Conservation (phyloP, 768 basidiomycete genomes). For the Phlebiopsis flavidoalba region DNA sequence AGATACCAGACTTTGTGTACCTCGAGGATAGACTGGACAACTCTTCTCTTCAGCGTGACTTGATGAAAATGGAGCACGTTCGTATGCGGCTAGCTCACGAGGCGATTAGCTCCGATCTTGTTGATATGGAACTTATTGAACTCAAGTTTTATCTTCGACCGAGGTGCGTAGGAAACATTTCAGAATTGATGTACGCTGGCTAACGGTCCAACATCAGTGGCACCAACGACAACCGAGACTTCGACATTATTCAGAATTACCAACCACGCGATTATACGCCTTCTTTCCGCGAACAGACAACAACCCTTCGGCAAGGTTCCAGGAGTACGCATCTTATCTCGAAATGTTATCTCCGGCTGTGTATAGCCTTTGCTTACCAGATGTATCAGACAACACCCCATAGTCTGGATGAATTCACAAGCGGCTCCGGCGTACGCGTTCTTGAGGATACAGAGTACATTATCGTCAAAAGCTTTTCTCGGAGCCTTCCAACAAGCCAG, state of each 20-base stretch:
- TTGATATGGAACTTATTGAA: constrained; percentile 82
- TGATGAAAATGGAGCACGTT: constrained; percentile 78
- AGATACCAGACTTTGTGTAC: constrained; percentile 81
- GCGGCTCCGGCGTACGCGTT: constrained; percentile 66
- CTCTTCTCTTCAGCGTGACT: constrained; percentile 82
- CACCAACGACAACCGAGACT: constrained; percentile 89
- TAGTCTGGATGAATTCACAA: constrained; percentile 76
- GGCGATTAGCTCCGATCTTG: constrained; percentile 58
- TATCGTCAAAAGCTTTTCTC: no score
- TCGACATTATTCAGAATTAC: constrained; percentile 70
- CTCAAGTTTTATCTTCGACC: constrained; percentile 79
- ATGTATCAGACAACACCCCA: not conserved
- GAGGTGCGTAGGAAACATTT: constrained; percentile 38
- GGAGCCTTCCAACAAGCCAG: constrained; percentile 70
- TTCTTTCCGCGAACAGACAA: constrained; percentile 61
- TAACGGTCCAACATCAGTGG: constrained; percentile 31
- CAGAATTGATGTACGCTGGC: not conserved
- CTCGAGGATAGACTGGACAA: constrained; percentile 81
- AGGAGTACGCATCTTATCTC: constrained; percentile 42
- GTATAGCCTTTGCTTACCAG: not conserved
- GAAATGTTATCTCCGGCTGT: not conserved
- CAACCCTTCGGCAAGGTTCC: constrained; percentile 57
- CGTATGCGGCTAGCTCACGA: constrained; percentile 82
- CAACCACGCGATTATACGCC: constrained; percentile 52
- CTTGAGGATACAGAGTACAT: constrained; percentile 78